A percentile compares a stretch with the other conserved stretches of the same genome.
Conservation (phyloP, 2,329 filamentous ascomycete genomes). For the Triangularia setosa region DNA sequence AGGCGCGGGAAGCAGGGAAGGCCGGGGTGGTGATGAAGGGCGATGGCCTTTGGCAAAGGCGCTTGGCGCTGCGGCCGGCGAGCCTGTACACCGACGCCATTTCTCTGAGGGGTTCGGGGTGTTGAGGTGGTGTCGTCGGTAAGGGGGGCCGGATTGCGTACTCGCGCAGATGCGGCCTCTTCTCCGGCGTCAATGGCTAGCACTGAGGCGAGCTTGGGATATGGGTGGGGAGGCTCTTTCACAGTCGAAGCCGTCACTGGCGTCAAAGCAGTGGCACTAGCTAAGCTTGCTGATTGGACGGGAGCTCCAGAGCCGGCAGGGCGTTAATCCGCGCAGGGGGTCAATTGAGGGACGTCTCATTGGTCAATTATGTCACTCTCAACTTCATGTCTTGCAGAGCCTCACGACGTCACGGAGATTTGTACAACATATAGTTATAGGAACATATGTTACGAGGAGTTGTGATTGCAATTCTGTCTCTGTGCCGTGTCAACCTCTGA, state of each 20-base stretch:
- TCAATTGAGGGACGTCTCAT: neutral
- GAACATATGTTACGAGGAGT: neutral
- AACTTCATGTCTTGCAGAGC: neutral
- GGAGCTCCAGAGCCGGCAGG: constrained; percentile 7
- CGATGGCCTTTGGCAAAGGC: constrained; percentile 45
- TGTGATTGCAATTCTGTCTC: neutral
- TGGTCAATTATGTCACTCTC: constrained; percentile 2
- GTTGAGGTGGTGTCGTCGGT: constrained; percentile 29
- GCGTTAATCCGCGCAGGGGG: constrained; percentile 14
- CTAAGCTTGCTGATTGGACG: constrained; percentile 15
- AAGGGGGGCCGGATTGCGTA: constrained; percentile 21
- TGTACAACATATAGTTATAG: neutral
- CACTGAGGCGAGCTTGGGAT: constrained; percentile 16
- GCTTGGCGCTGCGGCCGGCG: constrained; percentile 66
- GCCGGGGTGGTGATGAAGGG: constrained; percentile 18
- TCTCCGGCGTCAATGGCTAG: constrained; percentile 32
- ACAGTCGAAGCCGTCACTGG: constrained; percentile 20
- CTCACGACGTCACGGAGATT: neutral
- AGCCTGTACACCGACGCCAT: constrained; percentile 74
- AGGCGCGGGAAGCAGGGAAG: constrained; percentile 43
- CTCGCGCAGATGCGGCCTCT: constrained; percentile 28
- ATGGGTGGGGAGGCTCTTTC: constrained; percentile 19
- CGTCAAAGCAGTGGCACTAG: constrained; percentile 15
- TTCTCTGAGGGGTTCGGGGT: constrained; percentile 29
- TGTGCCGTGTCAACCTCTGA: neutral